Base-by-base conservation (phyloP, 768 basidiomycete species). In the Postia placenta region DNA sequence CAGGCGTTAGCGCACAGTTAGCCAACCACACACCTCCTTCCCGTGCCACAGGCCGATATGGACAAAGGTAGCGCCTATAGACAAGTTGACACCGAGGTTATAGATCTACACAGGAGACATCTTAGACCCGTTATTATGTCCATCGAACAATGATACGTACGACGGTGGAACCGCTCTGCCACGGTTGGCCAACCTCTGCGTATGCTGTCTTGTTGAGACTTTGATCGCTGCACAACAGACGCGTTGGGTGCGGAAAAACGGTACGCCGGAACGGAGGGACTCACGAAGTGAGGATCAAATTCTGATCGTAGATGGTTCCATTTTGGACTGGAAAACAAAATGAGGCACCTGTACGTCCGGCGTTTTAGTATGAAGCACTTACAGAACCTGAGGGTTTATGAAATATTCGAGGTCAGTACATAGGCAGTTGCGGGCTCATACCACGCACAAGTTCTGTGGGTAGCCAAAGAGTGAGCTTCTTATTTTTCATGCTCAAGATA, bases 271-370 rank as follows among this genome's bases (percentile, higher is more conserved):
- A 7, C 19, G n/a, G 5, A 12, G 15, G 17, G 5, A 35, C 44
- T 3, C 15, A 45, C 44, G 38, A 5, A 5, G 78, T 72, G 43
- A 84, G 64, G 54, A 83, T 83, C 12, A 66, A 42, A 6, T 67
- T 63, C 57, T 83, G 81, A 42, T 82, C 60, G 59, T 75, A 83
- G 4, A 60, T 19, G 0, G 77, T 72, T 0, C 78, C 78, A 33
- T 81, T 76, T 56, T 74, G 67, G 52, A 45, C 44, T 45, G 30
- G 5, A 27, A 25, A 4, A 27, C 30, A 19, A 12, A 3, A 22
- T 35, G 3, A 36, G 19, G n/a, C 17, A 33, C 5, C n/a, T 20
- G 28, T 4, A 11, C 11, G 11, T 2, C 11, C 22, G 15, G 17
- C 11, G 17, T 11, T 7, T 19, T 4, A 25, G 19, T 4, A 22